Evolutionary conservation across 345 rosid species (phyloP).

Genomic region (Lepidium didymum): DNA sequence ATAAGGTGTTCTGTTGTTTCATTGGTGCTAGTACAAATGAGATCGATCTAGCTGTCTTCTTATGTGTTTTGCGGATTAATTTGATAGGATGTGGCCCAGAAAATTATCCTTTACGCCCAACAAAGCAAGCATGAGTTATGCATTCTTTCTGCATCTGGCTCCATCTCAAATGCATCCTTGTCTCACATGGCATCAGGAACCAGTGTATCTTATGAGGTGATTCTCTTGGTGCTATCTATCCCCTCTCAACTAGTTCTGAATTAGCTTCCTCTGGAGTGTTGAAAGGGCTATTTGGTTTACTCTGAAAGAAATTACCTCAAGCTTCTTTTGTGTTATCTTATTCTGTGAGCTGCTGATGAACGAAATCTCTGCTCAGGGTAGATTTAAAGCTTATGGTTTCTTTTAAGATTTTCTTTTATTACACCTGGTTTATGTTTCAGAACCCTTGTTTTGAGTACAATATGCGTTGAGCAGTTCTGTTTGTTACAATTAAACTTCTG

Average conservation of each 20-base stretch:
- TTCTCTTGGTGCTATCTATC: slow-evolving; percentile 10
- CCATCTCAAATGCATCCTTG: slow-evolving; percentile 70
- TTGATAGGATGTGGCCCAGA: slow-evolving; percentile 79
- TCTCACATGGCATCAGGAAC: slow-evolving; percentile 84
- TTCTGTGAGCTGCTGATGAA: neutral
- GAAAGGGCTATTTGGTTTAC: neutral
- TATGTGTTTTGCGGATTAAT: slow-evolving; percentile 21
- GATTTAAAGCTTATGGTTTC: neutral
- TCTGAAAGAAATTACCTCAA: too few species aligned
- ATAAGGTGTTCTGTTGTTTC: neutral
- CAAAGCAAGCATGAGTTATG: slow-evolving; percentile 79
- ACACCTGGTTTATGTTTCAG: neutral
- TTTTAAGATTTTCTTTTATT: neutral
- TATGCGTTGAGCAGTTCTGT: neutral
- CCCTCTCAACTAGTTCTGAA: neutral
- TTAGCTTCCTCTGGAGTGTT: neutral
- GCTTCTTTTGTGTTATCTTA: neutral
- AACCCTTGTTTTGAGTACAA: neutral
- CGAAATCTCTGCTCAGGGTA: neutral
- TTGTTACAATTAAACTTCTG: neutral
- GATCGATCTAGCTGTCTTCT: neutral
- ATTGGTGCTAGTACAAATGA: neutral
- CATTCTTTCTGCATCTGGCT: slow-evolving; percentile 81
- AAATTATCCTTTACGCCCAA: slow-evolving; percentile 56
- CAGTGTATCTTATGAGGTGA: slow-evolving; percentile 73